Conservation (phyloP, 192 early-diverging fungal genomes). For the Entomortierella parvispora region DNA sequence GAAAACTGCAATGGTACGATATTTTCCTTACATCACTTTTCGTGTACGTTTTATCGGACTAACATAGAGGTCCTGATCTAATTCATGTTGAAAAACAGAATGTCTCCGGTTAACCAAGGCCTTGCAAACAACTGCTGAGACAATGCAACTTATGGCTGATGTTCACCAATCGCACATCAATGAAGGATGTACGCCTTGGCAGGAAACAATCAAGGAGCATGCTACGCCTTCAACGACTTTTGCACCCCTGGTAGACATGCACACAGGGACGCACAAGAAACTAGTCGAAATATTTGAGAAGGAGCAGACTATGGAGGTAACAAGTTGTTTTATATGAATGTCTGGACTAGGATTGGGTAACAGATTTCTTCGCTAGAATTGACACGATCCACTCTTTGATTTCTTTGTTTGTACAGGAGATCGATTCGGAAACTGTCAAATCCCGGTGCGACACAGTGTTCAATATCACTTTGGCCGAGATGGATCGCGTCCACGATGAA, state of each 20-base stretch:
- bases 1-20: slow-evolving; percentile 52
- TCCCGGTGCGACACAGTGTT: slow-evolving; percentile 59
- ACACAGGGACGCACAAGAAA: slow-evolving; percentile 53
- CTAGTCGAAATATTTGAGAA: slow-evolving; percentile 52
- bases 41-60: not conserved
- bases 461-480: slow-evolving; percentile 55
- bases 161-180: slow-evolving; percentile 46
- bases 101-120: slow-evolving; percentile 56
- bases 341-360: not conserved
- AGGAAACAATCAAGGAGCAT: slow-evolving; percentile 52
- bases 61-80: too few species aligned
- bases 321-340: not conserved
- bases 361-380: not conserved
- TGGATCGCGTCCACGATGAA: slow-evolving; percentile 56
- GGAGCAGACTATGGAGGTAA: slow-evolving; percentile 38
- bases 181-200: slow-evolving; percentile 43
- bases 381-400: too few species aligned
- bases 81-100: too few species aligned
- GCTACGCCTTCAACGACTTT: slow-evolving; percentile 36
- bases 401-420: slow-evolving; percentile 16
- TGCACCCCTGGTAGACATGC: slow-evolving; percentile 53
- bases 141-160: slow-evolving; percentile 52
- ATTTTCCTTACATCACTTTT: not conserved
- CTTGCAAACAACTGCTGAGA: slow-evolving; percentile 51
- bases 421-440: slow-evolving; percentile 53